Percentiles rank a stretch among this genome's conserved stretches.
These are phyloP conservation scores for Musa balbisiana DNA, from an alignment of 202 grass and related monocot genomes.

Conservation along the genomic window DNA sequence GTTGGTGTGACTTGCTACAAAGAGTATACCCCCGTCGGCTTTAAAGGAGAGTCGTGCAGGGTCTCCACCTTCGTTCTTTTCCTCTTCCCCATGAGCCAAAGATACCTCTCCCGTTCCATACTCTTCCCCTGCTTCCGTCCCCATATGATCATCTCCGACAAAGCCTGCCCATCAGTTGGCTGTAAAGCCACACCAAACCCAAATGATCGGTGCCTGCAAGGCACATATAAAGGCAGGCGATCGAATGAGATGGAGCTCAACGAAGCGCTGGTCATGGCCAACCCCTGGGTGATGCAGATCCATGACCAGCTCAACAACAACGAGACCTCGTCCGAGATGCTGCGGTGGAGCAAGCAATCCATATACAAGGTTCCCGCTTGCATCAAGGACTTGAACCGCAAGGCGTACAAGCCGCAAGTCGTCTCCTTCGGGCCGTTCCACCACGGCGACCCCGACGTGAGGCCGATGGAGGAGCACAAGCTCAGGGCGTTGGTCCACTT, in stretches of 20 bases:
- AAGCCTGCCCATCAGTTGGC: neutral
- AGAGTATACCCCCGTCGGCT: neutral
- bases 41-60: no score
- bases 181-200: neutral
- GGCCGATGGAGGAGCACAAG: conserved; percentile 80
- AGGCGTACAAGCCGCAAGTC: conserved; percentile 62
- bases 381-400: conserved; percentile 52
- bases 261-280: neutral
- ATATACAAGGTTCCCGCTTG: conserved; percentile 67
- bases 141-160: neutral
- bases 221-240: no score
- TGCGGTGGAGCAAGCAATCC: conserved; percentile 39
- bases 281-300: conserved; percentile 46
- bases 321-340: conserved; percentile 34
- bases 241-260: no score
- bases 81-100: neutral
- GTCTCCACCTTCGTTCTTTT: neutral
- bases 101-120: neutral
- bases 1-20: neutral
- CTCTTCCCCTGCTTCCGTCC: neutral
- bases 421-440: conserved; percentile 82
- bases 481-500: conserved; percentile 61
- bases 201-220: neutral
- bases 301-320: conserved; percentile 27
- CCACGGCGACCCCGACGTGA: conserved; percentile 30